A percentile compares a stretch with the other conserved stretches of the same genome.
Conservation (phyloP, 1,284 basidiomycete species). For the Leucoagaricus sp. region DNA sequence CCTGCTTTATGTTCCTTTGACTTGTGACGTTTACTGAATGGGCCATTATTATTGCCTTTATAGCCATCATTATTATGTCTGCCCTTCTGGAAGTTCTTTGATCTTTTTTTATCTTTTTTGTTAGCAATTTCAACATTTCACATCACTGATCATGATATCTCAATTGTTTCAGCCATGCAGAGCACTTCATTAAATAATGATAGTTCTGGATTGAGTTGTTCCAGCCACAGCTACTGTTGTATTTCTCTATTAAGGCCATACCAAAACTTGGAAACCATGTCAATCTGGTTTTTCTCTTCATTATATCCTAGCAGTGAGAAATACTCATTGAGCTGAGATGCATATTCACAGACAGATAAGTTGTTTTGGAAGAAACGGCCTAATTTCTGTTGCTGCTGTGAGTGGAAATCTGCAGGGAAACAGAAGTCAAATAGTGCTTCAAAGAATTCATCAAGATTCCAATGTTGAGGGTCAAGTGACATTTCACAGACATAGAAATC, state of each 20-base stretch:
- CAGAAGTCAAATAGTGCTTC: conserved; percentile 38
- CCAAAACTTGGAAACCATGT: conserved; percentile 33
- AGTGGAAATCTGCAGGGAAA: conserved; percentile 37
- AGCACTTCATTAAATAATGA: conserved; percentile 26
- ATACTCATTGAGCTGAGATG: conserved; percentile 33
- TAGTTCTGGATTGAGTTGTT: conserved; percentile 30
- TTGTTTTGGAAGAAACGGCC: conserved; percentile 23
- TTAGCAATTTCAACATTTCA: background rate
- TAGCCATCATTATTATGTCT: background rate
- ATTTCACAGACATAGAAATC: conserved; percentile 38
- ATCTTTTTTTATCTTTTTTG: background rate
- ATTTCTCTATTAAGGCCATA: conserved; percentile 28
- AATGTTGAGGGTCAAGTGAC: conserved; percentile 24
- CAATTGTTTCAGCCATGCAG: conserved; percentile 24
- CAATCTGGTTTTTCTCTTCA: conserved; percentile 27
- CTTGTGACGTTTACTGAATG: too few relatives aligned
- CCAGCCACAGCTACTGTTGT: conserved; percentile 30
- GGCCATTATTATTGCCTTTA: background rate
- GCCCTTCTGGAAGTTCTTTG: too few relatives aligned
- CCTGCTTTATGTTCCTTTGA: too few relatives aligned
- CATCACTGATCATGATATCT: conserved; percentile 25
- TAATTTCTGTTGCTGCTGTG: conserved; percentile 22
- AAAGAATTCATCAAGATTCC: conserved; percentile 30
- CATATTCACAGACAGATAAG: conserved; percentile 26
- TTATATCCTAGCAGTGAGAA: conserved; percentile 31